phyloP scores from a whole-genome alignment of 306 rosid genomes.

The Nissolia schottii region DNA sequence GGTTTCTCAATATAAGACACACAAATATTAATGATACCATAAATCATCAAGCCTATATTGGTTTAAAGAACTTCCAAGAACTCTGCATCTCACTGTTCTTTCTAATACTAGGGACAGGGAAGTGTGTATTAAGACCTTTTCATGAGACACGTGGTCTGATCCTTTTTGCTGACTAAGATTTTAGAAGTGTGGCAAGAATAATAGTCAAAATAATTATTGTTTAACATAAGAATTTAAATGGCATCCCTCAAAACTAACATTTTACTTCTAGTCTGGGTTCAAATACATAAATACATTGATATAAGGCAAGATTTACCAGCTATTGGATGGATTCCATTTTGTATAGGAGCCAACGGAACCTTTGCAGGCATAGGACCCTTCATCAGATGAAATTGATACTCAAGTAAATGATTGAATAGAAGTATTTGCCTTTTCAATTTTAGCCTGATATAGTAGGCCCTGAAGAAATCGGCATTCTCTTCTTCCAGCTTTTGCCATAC shows the following conservation, averaged over 20 bases:
- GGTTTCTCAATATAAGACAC: not conserved
- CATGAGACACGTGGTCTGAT: not conserved
- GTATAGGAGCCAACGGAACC: conserved; percentile 82
- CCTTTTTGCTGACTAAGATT: not conserved
- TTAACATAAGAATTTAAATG: not conserved
- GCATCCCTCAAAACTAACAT: not conserved
- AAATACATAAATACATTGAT: not conserved
- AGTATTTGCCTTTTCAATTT: conserved; percentile 78
- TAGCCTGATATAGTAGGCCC: conserved; percentile 73
- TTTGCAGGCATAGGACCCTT: conserved; percentile 58
- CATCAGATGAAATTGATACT: conserved; percentile 63
- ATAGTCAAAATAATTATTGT: not conserved
- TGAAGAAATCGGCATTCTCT: conserved; percentile 79
- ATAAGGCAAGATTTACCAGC: conserved; percentile 53
- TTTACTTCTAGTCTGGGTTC: not conserved
- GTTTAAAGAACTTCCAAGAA: not conserved
- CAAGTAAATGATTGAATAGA: conserved; percentile 72
- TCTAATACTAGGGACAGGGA: not conserved
- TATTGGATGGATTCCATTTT: conserved; percentile 82
- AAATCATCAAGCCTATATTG: not conserved
- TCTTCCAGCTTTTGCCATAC: conserved; percentile 96
- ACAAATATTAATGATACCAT: not conserved
- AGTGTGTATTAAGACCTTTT: not conserved
- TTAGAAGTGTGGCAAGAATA: not conserved
- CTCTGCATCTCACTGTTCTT: not conserved